Conservation (phyloP, 805 yeast species). For the Candida tallmaniae region DNA sequence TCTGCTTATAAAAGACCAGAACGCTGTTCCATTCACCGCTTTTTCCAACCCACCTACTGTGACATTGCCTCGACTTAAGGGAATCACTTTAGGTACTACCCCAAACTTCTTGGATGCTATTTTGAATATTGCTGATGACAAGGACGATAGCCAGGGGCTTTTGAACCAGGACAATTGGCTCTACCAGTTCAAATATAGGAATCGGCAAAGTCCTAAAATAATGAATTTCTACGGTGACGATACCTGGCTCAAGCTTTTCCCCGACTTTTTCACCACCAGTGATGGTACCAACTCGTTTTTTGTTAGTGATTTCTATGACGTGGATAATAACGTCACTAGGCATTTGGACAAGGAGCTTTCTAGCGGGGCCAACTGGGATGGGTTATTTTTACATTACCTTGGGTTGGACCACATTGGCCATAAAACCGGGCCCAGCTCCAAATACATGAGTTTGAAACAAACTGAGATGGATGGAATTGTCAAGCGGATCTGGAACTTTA, state of each 20-base stretch:
- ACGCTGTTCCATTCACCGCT: slow-evolving; percentile 86
- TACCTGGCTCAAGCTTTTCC: slow-evolving; percentile 89
- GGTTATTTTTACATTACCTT: slow-evolving; percentile 79
- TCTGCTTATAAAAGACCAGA: slow-evolving; percentile 53
- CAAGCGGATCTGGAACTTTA: slow-evolving; percentile 39
- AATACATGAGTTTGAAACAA: slow-evolving; percentile 79
- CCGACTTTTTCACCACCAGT: slow-evolving; percentile 47
- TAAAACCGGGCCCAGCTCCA: slow-evolving; percentile 85
- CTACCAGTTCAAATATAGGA: slow-evolving; percentile 48
- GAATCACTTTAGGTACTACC: slow-evolving; percentile 90
- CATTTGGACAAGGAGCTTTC: slow-evolving; percentile 64
- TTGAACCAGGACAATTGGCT: slow-evolving; percentile 85
- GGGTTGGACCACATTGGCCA: slow-evolving; percentile 98
- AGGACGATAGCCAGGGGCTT: slow-evolving; percentile 62
- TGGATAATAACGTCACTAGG: slow-evolving; percentile 88
- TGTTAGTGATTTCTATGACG: slow-evolving; percentile 92
- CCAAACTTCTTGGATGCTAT: slow-evolving; percentile 94
- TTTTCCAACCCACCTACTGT: slow-evolving; percentile 95
- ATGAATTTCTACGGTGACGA: slow-evolving; percentile 95
- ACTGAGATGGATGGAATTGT: slow-evolving; percentile 78
- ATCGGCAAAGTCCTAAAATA: slow-evolving; percentile 22
- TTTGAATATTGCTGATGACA: slow-evolving; percentile 88
- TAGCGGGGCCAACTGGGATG: slow-evolving; percentile 62
- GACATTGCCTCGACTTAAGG: slow-evolving; percentile 89
- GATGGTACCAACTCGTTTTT: slow-evolving; percentile 95